Evolutionary conservation across 1,284 basidiomycete species (phyloP).

Genomic region (Ceratobasidium sp.): DNA sequence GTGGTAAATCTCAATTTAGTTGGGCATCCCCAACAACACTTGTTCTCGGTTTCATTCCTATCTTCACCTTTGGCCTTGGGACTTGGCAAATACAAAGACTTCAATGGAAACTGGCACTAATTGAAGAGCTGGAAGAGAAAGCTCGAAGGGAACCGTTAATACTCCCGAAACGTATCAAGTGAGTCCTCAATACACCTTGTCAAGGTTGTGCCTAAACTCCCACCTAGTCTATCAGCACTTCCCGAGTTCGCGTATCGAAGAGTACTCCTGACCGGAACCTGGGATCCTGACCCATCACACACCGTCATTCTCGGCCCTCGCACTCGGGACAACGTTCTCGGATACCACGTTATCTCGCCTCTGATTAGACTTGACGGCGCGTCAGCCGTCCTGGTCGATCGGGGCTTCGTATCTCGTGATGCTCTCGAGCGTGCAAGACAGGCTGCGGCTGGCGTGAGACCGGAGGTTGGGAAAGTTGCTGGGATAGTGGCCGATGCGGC

Average conservation of each 20-base stretch:
- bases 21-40: slow-evolving; percentile 73
- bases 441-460: slow-evolving; percentile 17
- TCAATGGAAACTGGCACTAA: slow-evolving; percentile 93
- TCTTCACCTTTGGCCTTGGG: slow-evolving; percentile 91
- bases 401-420: slow-evolving; percentile 78
- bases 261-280: slow-evolving; percentile 78
- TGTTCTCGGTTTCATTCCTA: slow-evolving; percentile 83
- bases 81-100: slow-evolving; percentile 92
- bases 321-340: slow-evolving; percentile 85
- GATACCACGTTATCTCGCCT: slow-evolving; percentile 88
- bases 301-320: slow-evolving; percentile 86
- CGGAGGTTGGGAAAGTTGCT: slow-evolving; percentile 57
- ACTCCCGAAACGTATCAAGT: slow-evolving; percentile 91
- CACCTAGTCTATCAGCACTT: slow-evolving; percentile 58
- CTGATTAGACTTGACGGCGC: slow-evolving; percentile 73
- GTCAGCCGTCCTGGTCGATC: slow-evolving; percentile 85
- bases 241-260: slow-evolving; percentile 89
- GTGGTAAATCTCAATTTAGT: slow-evolving; percentile 27
- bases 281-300: slow-evolving; percentile 68
- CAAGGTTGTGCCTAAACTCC: slow-evolving; percentile 1
- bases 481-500: slow-evolving; percentile 47
- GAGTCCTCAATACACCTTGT: slow-evolving; percentile 48
- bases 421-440: slow-evolving; percentile 49
- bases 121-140: slow-evolving; percentile 94
- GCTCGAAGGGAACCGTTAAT: slow-evolving; percentile 79